Conservation (phyloP, 1,139 yeast species). For the Sugiyamaella grinbergsii region DNA sequence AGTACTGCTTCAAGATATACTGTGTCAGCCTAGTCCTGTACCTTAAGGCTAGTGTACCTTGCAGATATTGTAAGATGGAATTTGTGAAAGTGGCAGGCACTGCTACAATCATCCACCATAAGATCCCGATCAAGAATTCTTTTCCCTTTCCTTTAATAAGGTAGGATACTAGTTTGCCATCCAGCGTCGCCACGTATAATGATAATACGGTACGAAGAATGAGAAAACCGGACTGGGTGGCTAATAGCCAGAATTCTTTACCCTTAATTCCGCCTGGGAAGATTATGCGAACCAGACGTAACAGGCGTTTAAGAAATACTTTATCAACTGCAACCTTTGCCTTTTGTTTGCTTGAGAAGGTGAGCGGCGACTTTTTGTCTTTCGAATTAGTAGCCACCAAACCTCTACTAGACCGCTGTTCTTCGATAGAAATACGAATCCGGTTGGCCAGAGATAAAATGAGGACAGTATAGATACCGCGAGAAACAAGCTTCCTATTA, state of each 20-base stretch:
- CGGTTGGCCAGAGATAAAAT: conserved; percentile 33
- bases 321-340: conserved; percentile 41
- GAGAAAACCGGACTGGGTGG: conserved; percentile 61
- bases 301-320: conserved; percentile 38
- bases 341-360: conserved; percentile 21
- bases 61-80: conserved; percentile 71
- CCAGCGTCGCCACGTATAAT: conserved; percentile 80
- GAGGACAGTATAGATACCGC: conserved; percentile 35
- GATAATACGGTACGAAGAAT: conserved; percentile 74
- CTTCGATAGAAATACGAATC: conserved; percentile 31
- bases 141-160: conserved; percentile 71
- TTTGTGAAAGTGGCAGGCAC: conserved; percentile 84
- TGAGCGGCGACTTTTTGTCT: conserved; percentile 5
- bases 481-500: conserved; percentile 35
- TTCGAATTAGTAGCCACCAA: conserved; percentile 14
- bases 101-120: conserved; percentile 83
- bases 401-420: conserved; percentile 24
- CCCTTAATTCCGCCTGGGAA: conserved; percentile 42
- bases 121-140: conserved; percentile 62
- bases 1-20: conserved; percentile 63
- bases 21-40: conserved; percentile 68
- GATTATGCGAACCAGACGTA: conserved; percentile 40
- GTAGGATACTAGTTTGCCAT: conserved; percentile 83
- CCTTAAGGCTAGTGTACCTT: conserved; percentile 64
- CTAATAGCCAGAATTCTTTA: conserved; percentile 47